Evolutionary conservation across 352 stramenopile genomes (phyloP), one percentile per base, ranked within the genome.

Genomic region (Phytopythium kandeliae): DNA sequence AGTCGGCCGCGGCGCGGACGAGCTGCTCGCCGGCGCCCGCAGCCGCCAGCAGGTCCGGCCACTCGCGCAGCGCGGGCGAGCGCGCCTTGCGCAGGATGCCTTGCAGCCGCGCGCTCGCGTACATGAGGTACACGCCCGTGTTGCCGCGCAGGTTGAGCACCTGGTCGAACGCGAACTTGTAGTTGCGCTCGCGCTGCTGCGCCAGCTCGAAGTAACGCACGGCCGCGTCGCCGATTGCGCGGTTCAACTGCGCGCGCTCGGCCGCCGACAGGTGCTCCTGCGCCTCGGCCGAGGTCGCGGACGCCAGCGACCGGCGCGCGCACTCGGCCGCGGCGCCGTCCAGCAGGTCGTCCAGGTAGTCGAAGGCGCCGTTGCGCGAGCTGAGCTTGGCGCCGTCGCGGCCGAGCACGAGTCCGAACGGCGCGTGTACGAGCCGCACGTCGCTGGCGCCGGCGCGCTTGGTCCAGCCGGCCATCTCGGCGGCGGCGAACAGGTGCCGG

Each of bases 81-180:
- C 28, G 3, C 47, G 24, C 72, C 34, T 87, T 86, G 35, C 80
- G 76, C 21, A 88, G 57, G 60, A 93, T 91, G 21, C 78, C 80
- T 33, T 86, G 70, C 26, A 94, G 64, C 30, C 83, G 65, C 9
- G 83, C 79, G 22, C 67, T 87, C 33, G 83, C 83, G 45, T 92
- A 94, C 65, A 94, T 69, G 45, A 92, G 68, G 53, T 91, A 94
- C 42, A 90, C 80, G 21, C 78, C 84, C 15, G 84, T 91, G 65
- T 92, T 92, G 49, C 80, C 84, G 59, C 88, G 90, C 34, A 90
- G 60, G 42, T 83, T 83, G 12, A 92, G 70, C 52, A 92, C 78
- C 26, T 85, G 77, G 62, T 86, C 79, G 46, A 89, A 91, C 15
- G 84, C 63, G 50, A 92, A 92, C 63, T 91, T 92, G 74, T 94